Evolutionary conservation across 208 protist species (phyloP).

Genomic region (Trypanosoma boissoni): DNA sequence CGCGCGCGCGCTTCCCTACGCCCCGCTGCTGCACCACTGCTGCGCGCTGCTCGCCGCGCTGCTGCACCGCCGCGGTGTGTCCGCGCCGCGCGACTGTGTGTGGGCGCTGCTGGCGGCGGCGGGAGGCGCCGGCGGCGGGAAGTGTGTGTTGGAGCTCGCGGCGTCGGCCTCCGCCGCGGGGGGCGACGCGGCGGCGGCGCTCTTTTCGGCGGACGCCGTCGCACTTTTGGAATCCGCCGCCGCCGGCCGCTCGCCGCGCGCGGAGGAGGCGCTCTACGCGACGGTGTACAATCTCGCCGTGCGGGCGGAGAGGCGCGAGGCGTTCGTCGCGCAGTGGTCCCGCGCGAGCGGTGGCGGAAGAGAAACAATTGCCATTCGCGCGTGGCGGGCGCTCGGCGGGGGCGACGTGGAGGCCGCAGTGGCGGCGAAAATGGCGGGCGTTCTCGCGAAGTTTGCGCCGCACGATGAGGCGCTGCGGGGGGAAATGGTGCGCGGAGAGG

Average conservation of each 20-base stretch:
- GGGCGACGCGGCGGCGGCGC: slow-evolving; percentile 8
- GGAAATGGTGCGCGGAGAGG: slow-evolving; percentile 17
- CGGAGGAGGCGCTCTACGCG: slow-evolving; percentile 22
- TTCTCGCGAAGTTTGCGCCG: slow-evolving; percentile 24
- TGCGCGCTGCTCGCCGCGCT: not conserved
- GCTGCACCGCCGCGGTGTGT: not conserved
- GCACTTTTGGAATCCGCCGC: too few relatives aligned
- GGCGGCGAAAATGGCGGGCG: slow-evolving; percentile 23
- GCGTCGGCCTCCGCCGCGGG: not conserved
- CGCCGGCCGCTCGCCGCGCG: slow-evolving; percentile 7
- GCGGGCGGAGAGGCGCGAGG: slow-evolving; percentile 13
- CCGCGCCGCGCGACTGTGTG: too few relatives aligned
- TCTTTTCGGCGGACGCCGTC: slow-evolving; percentile 20
- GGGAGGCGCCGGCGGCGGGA: too few relatives aligned
- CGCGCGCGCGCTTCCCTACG: too few relatives aligned
- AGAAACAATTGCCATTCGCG: slow-evolving; percentile 3
- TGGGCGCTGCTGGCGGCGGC: not conserved
- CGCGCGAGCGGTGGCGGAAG: not conserved
- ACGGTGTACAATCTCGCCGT: slow-evolving; percentile 24
- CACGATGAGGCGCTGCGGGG: slow-evolving; percentile 18
- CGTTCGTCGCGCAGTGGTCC: slow-evolving; percentile 22
- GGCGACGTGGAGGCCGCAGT: not conserved
- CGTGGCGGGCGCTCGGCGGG: slow-evolving; percentile 12
- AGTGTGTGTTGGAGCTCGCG: not conserved
- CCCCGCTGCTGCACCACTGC: not conserved